Percentiles rank a stretch among this genome's conserved stretches.
Conservation (phyloP, 345 rosid genomes). For the Citrus cavaleriei region DNA sequence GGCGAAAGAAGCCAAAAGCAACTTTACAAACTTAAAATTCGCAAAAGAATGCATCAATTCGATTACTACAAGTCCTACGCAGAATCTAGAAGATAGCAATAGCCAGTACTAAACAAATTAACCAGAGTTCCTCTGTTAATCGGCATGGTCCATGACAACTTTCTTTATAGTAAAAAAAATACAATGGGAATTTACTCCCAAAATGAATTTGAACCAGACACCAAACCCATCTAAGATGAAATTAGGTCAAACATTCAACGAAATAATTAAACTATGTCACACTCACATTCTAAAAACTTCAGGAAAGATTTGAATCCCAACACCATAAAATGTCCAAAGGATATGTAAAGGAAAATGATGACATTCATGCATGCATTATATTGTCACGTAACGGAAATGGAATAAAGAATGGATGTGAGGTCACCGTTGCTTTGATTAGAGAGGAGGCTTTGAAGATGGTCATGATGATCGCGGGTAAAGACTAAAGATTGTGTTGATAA, state of each 20-base stretch:
- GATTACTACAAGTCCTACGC: background rate
- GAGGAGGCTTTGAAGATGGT: background rate
- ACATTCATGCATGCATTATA: background rate
- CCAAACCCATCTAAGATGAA: background rate
- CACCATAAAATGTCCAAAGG: background rate
- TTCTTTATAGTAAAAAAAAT: background rate
- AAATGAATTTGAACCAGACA: background rate
- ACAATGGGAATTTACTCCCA: background rate
- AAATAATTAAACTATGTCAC: background rate
- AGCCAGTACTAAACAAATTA: background rate
- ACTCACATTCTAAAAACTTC: background rate
- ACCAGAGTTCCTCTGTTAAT: background rate
- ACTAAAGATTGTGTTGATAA: background rate
- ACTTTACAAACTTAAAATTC: background rate
- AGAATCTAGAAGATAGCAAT: background rate
- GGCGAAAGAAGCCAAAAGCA: background rate
- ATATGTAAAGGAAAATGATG: background rate
- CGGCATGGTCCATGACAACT: background rate
- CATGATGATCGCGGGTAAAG: background rate
- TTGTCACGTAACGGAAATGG: background rate
- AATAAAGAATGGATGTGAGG: background rate
- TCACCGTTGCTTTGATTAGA: conserved; percentile 5
- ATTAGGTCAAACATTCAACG: background rate
- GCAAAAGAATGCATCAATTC: background rate
- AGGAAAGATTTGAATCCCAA: background rate